These are phyloP conservation scores for Cladophialophora bantiana DNA, from an alignment of 2,329 filamentous ascomycete genomes.

Conservation along the genomic window DNA sequence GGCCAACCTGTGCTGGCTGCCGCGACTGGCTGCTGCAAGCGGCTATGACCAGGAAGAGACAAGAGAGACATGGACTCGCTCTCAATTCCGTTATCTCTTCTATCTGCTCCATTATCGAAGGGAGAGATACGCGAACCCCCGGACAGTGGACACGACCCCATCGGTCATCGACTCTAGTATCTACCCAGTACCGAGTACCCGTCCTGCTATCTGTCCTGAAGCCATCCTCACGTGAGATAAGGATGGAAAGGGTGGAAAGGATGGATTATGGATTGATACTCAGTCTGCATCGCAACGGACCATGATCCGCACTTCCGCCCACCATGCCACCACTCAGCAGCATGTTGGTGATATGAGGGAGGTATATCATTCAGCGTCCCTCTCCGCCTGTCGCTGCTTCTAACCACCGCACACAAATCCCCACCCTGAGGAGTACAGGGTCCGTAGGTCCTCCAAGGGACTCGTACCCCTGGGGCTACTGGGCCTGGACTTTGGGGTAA, in stretches of 20 bases:
- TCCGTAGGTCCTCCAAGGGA: not conserved
- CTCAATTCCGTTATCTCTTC: slow-evolving; percentile 16
- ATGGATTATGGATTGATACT: not conserved
- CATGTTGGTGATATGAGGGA: too few relatives aligned
- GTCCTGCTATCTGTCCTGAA: not conserved
- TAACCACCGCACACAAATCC: not conserved
- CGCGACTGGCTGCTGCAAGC: too few relatives aligned
- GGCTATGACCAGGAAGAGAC: too few relatives aligned
- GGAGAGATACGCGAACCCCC: slow-evolving; percentile 4
- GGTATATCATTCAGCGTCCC: slow-evolving; percentile 5
- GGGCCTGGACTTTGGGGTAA: slow-evolving; percentile 5
- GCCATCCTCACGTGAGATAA: slow-evolving; percentile 2
- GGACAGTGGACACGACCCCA: not conserved
- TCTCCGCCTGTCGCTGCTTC: not conserved
- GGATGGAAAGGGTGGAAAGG: not conserved
- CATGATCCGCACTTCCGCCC: slow-evolving; percentile 2
- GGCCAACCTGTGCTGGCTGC: too few relatives aligned
- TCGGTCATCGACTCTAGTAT: not conserved
- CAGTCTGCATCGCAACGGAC: slow-evolving; percentile 1
- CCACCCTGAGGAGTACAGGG: not conserved
- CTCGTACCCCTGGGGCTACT: not conserved
- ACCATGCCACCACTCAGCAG: not conserved
- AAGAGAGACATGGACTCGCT: not conserved
- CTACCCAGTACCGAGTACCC: not conserved
- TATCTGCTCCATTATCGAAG: not conserved